Evolutionary conservation across 2,329 filamentous ascomycete species (phyloP).

Genomic region (Fusarium proliferatum): DNA sequence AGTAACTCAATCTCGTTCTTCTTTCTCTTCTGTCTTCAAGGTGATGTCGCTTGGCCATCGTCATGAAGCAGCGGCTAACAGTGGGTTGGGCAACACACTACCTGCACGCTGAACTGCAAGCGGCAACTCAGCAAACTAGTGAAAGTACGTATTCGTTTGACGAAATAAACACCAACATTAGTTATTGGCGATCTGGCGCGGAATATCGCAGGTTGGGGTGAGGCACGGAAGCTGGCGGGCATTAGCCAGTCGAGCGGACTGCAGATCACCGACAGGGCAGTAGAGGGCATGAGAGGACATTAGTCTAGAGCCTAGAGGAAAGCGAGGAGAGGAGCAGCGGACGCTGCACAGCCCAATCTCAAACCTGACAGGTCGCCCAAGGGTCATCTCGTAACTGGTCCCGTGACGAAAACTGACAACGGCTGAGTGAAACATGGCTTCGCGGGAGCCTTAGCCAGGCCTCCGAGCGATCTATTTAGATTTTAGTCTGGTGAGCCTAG

Average conservation of each 20-base stretch:
- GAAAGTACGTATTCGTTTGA: conserved; percentile 1
- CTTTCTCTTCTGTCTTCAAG: conserved; percentile 3
- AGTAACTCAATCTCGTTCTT: conserved; percentile 2
- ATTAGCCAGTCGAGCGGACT: conserved; percentile 25
- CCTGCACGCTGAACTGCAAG: conserved; percentile 20
- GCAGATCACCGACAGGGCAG: conserved; percentile 14
- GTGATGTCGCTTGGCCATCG: conserved; percentile 27
- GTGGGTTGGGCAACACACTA: conserved; percentile 21
- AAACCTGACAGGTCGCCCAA: conserved; percentile 23
- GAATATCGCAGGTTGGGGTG: conserved; percentile 2
- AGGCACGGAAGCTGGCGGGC: conserved; percentile 19
- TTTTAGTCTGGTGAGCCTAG: conserved; percentile 13
- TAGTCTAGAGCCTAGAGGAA: neutral
- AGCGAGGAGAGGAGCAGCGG: conserved; percentile 6
- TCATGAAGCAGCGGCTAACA: conserved; percentile 39
- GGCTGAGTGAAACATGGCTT: conserved; percentile 30
- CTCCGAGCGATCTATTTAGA: conserved; percentile 12
- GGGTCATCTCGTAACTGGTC: conserved; percentile 21
- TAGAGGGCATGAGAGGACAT: conserved; percentile 11
- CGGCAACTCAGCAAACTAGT: conserved; percentile 12
- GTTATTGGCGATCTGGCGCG: conserved; percentile 5
- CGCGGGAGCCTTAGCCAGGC: conserved; percentile 29
- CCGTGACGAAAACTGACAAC: conserved; percentile 20
- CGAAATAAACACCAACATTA: neutral
- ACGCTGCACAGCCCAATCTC: conserved; percentile 9